Conservation (phyloP, 495 filamentous ascomycete genomes). For the Aspergillus sclerotiicarbonarius region DNA sequence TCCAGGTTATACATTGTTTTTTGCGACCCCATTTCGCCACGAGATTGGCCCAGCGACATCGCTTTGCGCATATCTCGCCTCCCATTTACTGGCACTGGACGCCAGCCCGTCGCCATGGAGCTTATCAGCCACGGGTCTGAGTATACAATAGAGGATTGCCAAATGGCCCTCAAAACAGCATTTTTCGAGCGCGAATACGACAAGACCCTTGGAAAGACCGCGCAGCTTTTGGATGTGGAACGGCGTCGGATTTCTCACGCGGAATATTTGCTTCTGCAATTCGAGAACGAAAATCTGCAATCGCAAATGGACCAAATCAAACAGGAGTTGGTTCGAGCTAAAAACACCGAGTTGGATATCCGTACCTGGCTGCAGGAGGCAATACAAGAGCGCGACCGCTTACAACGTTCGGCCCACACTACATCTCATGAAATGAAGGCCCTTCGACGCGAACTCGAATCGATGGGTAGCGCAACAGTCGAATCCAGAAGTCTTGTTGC, state of each 20-base stretch:
- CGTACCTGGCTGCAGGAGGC: slow-evolving; percentile 56
- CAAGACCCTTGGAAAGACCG: slow-evolving; percentile 52
- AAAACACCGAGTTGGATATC: slow-evolving; percentile 52
- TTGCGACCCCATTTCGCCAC: too few relatives aligned
- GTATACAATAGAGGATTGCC: slow-evolving; percentile 19
- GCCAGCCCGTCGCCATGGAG: slow-evolving; percentile 11
- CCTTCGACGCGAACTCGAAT: slow-evolving; percentile 62
- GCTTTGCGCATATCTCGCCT: background rate
- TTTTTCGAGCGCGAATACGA: slow-evolving; percentile 67
- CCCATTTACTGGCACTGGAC: background rate
- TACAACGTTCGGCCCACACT: slow-evolving; percentile 54
- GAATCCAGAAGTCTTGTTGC: slow-evolving; percentile 68
- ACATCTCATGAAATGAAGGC: slow-evolving; percentile 63
- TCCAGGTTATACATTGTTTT: too few relatives aligned
- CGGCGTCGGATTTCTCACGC: slow-evolving; percentile 61
- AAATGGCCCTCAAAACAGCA: background rate
- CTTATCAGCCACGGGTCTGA: slow-evolving; percentile 14
- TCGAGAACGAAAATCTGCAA: slow-evolving; percentile 67
- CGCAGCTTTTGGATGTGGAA: slow-evolving; percentile 66
- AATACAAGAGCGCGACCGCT: slow-evolving; percentile 51
- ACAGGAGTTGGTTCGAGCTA: slow-evolving; percentile 46
- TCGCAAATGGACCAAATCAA: slow-evolving; percentile 57
- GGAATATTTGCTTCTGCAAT: slow-evolving; percentile 63
- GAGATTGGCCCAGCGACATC: too few relatives aligned
- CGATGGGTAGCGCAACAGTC: slow-evolving; percentile 58